Evolutionary conservation across 495 filamentous ascomycete genomes (phyloP).

Genomic region (Neohortaea acidophila): DNA sequence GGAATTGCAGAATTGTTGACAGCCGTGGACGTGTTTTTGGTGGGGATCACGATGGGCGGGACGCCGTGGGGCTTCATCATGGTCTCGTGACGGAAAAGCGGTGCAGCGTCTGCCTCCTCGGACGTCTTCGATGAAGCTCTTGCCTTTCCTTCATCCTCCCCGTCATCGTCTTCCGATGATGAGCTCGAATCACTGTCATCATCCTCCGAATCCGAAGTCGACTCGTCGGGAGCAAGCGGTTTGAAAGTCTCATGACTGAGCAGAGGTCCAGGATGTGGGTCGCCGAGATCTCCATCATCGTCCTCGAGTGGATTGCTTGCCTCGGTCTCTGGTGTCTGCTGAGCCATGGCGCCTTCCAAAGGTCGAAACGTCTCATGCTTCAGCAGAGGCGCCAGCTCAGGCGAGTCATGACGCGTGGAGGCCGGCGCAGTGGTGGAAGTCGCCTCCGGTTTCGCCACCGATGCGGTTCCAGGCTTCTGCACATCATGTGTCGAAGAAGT

Average conservation of each 20-base stretch:
- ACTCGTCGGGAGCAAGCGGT: too few species aligned
- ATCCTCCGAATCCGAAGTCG: too few species aligned
- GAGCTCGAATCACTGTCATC: too few species aligned
- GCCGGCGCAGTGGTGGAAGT: too few species aligned
- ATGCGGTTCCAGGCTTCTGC: too few species aligned
- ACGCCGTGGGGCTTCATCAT: slow-evolving; percentile 5
- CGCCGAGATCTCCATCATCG: slow-evolving; percentile 2
- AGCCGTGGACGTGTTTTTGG: neutral
- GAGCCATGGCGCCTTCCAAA: neutral
- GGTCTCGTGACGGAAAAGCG: slow-evolving; percentile 13
- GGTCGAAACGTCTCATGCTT: neutral
- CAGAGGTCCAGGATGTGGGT: slow-evolving; percentile 2
- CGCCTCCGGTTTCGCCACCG: too few species aligned
- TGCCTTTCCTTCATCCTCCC: too few species aligned
- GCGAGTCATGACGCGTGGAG: too few species aligned
- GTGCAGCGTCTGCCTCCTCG: slow-evolving; percentile 10
- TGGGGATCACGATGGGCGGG: neutral
- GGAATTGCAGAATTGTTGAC: neutral
- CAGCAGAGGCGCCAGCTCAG: neutral
- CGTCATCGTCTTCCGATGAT: too few species aligned
- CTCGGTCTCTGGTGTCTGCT: neutral
- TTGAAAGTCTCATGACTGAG: slow-evolving; percentile 13
- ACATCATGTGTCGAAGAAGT: too few species aligned
- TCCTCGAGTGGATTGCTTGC: neutral
- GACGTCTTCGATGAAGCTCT: too few species aligned